A percentile compares a stretch with the other conserved stretches of the same genome.
Evolutionary conservation across 257 asterid species (phyloP).

Genomic region (Perilla frutescens): DNA sequence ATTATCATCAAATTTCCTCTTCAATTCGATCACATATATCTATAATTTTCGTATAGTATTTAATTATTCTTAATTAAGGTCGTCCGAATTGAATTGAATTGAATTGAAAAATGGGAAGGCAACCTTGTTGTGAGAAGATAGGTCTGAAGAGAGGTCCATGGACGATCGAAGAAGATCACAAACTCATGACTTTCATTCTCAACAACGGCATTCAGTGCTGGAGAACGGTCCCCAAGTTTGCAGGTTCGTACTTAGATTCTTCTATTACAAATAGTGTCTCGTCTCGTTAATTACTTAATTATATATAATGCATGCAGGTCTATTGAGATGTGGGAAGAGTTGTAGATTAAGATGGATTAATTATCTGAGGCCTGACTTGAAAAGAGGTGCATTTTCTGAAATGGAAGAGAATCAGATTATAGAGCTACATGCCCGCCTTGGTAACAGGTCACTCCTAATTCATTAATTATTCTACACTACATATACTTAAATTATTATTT

Average conservation of each 20-base stretch:
- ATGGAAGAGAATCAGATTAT: slow-evolving; percentile 65
- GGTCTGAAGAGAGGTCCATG: slow-evolving; percentile 82
- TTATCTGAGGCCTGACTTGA: slow-evolving; percentile 70
- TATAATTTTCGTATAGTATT: too few species aligned
- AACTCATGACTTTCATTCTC: slow-evolving; percentile 55
- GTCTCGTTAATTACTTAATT: too few species aligned
- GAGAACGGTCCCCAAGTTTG: slow-evolving; percentile 70
- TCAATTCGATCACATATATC: too few species aligned
- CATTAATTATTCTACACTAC: too few species aligned
- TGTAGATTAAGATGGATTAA: slow-evolving; percentile 72
- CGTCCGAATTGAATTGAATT: too few species aligned
- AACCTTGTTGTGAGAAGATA: slow-evolving; percentile 69
- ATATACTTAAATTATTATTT: not conserved
- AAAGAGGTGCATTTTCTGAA: slow-evolving; percentile 64
- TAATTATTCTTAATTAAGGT: too few species aligned
- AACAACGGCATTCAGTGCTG: slow-evolving; percentile 71
- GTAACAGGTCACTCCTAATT: slow-evolving; percentile 57
- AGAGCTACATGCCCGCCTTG: slow-evolving; percentile 75
- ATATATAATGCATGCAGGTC: slow-evolving; percentile 36
- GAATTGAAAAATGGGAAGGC: slow-evolving; percentile 61
- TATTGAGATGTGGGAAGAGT: slow-evolving; percentile 72
- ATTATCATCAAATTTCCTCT: not conserved
- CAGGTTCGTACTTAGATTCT: slow-evolving; percentile 45
- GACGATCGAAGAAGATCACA: slow-evolving; percentile 75
- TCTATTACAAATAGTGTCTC: too few species aligned